Conservation (phyloP, 2,329 filamentous ascomycete species). For the Intubia oerlemansii region DNA sequence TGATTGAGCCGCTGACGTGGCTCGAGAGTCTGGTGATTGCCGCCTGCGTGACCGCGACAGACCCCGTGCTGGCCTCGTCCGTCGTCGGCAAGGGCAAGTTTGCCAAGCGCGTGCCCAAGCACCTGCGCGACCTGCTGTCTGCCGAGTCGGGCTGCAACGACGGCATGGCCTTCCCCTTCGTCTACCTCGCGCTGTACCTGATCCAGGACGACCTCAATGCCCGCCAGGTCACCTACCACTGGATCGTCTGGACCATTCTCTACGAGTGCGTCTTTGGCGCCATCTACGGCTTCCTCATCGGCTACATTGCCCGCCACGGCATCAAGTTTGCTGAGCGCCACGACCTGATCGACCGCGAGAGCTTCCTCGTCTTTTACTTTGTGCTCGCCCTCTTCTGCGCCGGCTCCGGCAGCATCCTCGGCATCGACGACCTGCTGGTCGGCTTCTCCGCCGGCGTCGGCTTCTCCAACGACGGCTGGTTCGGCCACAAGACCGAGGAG, state of each 20-base stretch:
- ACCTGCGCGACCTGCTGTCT: slow-evolving; percentile 84
- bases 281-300: slow-evolving; percentile 67
- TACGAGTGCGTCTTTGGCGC: slow-evolving; percentile 94
- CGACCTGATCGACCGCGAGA: slow-evolving; percentile 84
- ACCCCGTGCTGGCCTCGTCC: slow-evolving; percentile 89
- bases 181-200: slow-evolving; percentile 81
- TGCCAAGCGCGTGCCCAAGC: slow-evolving; percentile 89
- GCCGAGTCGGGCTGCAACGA: slow-evolving; percentile 98
- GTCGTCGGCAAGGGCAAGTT: slow-evolving; percentile 99
- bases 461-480: slow-evolving; percentile 99
- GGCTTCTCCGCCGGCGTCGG: slow-evolving; percentile 94
- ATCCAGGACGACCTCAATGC: slow-evolving; percentile 59
- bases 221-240: slow-evolving; percentile 54
- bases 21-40: slow-evolving; percentile 72
- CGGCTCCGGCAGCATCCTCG: slow-evolving; percentile 75
- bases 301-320: slow-evolving; percentile 74
- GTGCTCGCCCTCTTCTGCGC: slow-evolving; percentile 90
- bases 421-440: slow-evolving; percentile 81
- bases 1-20: slow-evolving; percentile 62
- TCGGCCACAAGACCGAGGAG: slow-evolving; percentile 93
- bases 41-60: slow-evolving; percentile 90
- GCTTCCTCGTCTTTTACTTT: slow-evolving; percentile 97
- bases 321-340: slow-evolving; percentile 73
- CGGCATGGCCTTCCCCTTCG: slow-evolving; percentile 97
- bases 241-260: slow-evolving; percentile 72